Evolutionary conservation across 345 rosid species (phyloP), one percentile per base, ranked within the genome.

Genomic region (Syzygium aromaticum): DNA sequence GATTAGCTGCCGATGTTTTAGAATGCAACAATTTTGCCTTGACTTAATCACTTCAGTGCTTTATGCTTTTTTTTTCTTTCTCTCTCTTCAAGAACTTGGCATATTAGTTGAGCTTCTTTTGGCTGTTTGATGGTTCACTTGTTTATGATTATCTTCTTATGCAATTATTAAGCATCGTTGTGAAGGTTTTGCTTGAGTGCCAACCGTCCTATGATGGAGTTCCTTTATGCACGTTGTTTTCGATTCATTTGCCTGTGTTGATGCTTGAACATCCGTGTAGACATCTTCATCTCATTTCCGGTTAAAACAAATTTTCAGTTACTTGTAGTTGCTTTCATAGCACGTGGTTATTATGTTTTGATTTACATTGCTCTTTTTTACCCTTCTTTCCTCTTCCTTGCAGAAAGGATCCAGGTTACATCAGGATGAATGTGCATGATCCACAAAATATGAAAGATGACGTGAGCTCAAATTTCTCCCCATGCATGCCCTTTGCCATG

Each of bases 321-420:
- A 49, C 49, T 19, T 38, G 80, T 9, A 33, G 14, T 73, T 73
- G 82, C 82, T 52, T 73, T 53, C 51, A 30, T 84, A 63, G 54
- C 59, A 52, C 46, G 7, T 28, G 85, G 49, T 84, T 84, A 22
- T 28, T 84, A 9, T 84, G 63, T 54, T 84, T 51, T 52, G 57
- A 15, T 27, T 84, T 53, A 14, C 40, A 84, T 30, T 61, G 61
- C 40, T 51, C 33, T 27, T 52, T 85, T 78, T 77, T 21, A 77
- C 63, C 3, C 46, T 86, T 49, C 57, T 54, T 25, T 84, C 57
- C 86, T 88, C 17, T 84, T 88, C 84, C 90, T 63, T 89, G 91
- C 98, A 98, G 99, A 87, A 98, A 95, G 93, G 98, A 98, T 92
- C 99, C 99, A 23, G 99, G 99, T 88, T 98, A 89, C 91, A 94